Base-by-base conservation (phyloP, 1,139 yeast species). In the Suhomyces kunorum region DNA sequence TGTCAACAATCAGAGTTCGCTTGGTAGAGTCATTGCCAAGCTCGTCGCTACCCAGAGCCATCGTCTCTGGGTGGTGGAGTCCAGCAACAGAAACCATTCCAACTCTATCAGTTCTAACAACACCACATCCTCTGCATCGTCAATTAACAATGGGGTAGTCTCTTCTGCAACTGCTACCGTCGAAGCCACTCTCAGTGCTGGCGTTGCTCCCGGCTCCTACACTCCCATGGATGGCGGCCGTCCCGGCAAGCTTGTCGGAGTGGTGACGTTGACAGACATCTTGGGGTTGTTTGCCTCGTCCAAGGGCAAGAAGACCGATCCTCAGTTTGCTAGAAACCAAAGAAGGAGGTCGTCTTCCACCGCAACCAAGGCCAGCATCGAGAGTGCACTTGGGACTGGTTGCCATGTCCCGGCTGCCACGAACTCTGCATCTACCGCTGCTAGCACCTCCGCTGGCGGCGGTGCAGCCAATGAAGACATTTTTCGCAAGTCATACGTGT, bases 11-110 rank as follows among this genome's bases (percentile, higher is more conserved):
- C 76, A 77, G 34, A 81, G 94, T 11, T 83, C 94, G 0, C 74
- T 92, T 36, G 95, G 90, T 19, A 78, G 96, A 59, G 89, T 94
- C 8, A 77, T 92, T 54, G 98, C 98, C 34, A 92, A 92, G 63
- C 73, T 92, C 52, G 97, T 92, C 19, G 98, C 98, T 8, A 92
- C 98, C 4, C 84, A 83, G 61, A 80, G 96, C 11, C 98, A 92
- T 65, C 77, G 98, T 59, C 70, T 90, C 50, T 90, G 97, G 97
- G 83, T 90, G 42, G 96, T 88, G 16, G 90, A 86, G 54, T 80
- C 81, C 20, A 55, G 58, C 26, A 36, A 44, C 8, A 32, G 53
- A 5, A 38, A 38, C 28, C 50, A 43, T 33, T 49, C 50, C 12
- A 38, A 38, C 13, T 46, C 54, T 9, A 40, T 46, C 13, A 41